Base-by-base conservation (phyloP, 441 rosid genomes). In the Biscutella auriculata region DNA sequence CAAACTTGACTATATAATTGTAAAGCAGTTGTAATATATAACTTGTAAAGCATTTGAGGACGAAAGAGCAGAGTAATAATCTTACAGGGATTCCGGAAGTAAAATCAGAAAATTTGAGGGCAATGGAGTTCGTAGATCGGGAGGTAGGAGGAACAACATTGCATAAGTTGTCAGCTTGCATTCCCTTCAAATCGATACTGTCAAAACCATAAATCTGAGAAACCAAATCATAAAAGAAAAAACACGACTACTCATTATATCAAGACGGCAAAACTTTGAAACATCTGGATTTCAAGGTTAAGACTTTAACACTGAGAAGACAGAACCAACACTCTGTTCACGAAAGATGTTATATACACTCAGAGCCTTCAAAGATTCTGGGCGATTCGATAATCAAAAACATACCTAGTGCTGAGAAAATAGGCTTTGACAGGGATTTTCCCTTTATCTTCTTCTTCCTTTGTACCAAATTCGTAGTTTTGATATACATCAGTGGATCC, bases 121-220 rank as follows among this genome's bases (percentile, higher is more conserved):
- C 89, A 74, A 82, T 76, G 66, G 82, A 88, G 72, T 91, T 91
- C 12, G 96, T 75, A 67, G 96, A 81, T 25, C 98, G 95, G 16
- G 98, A 87, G 28, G 83, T 81, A 27, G 87, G 79, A 62, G 96
- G 93, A 60, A 91, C 74, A 75, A 91, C 76, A 73, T 82, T 66
- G 80, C 77, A 72, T 61, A 88, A 77, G 72, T 85, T 81, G 76
- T 85, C 95, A 35, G 93, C 95, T 79, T 84, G 98, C 85, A 91
- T 73, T 69, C 81, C 79, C 89, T 82, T 91, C 95, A 91, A 70
- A 82, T 91, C 75, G 64, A 91, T 81, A 82, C 98, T 91, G 96
- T 84, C 79, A 85, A 87, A 85, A 90, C 81, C 89, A 85, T 61
- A 72, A 77, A 77, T 82, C 86, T 79, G 81, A 84, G 85, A 78